Evolutionary conservation across 2,329 filamentous ascomycete species (phyloP).

Genomic region (Microsporum canis): DNA sequence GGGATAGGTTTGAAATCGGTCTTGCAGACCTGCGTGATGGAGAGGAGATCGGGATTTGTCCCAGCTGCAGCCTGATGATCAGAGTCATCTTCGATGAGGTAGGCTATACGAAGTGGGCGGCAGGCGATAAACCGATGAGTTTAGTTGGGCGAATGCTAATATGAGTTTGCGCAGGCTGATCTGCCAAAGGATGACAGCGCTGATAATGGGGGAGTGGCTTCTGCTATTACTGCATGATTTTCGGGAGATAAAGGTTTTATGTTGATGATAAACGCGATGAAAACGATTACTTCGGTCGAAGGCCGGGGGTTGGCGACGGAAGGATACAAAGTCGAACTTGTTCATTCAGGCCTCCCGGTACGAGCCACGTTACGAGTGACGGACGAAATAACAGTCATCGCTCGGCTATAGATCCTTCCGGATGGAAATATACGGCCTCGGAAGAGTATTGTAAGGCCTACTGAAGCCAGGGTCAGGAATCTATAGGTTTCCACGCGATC

Average conservation of each 20-base stretch:
- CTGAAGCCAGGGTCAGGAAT: neutral
- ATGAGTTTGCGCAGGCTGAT: slow-evolving; percentile 34
- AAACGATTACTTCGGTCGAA: neutral
- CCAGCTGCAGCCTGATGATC: slow-evolving; percentile 95
- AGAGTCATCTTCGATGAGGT: slow-evolving; percentile 83
- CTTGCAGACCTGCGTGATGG: slow-evolving; percentile 77
- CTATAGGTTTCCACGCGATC: neutral
- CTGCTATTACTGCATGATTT: slow-evolving; percentile 17
- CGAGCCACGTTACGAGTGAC: neutral
- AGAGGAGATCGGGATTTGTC: slow-evolving; percentile 91
- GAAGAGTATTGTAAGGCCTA: neutral
- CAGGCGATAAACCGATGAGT: neutral
- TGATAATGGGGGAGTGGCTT: slow-evolving; percentile 15
- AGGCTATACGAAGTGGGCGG: slow-evolving; percentile 24
- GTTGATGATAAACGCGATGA: neutral
- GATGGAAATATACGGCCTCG: neutral
- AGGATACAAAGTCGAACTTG: neutral
- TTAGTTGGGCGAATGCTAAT: neutral
- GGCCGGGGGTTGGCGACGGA: neutral
- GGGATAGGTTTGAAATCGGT: slow-evolving; percentile 87
- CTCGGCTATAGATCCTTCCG: neutral
- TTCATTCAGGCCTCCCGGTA: no score
- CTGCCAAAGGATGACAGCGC: slow-evolving; percentile 37
- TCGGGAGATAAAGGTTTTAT: neutral
- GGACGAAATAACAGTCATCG: neutral